Base-by-base conservation (phyloP, 1,284 basidiomycete genomes). In the Papiliotrema terrestris region DNA sequence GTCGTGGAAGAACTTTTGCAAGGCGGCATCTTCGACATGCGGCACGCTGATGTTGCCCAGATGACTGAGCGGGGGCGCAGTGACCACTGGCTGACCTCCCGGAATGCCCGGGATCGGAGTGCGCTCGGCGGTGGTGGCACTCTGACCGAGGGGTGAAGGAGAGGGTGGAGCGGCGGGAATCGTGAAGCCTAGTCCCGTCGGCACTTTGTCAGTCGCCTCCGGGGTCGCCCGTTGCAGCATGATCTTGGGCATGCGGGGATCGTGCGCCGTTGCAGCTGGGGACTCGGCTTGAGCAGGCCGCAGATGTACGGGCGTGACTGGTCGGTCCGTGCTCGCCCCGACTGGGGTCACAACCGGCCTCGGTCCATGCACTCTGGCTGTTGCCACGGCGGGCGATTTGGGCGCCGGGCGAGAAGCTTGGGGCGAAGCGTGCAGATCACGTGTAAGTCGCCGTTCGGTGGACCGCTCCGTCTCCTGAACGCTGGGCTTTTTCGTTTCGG, bases 1-100 rank as follows among this genome's bases (percentile, higher is more conserved):
- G 61, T 81, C 80, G 60, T 80, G 76, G 73, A 81, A 80, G 69
- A 81, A 81, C 54, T 75, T 73, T 53, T 80, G 79, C 63, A 81
- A 74, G 20, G 79, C 78, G 1, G 76, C 77, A 59, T 80, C 79
- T 52, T 76, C 72, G 8, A 77, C 76, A 47, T 76, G 71, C 1
- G 78, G 78, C 29, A 68, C 61, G 42, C 59, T 55, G 45, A 71
- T 63, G 36, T 56, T 58, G 13, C 58, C 62, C 26, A 58, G 14
- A 52, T 48, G 54, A 9, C 45, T 41, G 13, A 52, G 54, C 37
- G 25, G 56, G 38, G 35, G 62, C 39, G 36, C 46, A 49, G 17
- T 55, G 8, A 47, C 49, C 26, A 39, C 35, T 22, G 61, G 60
- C 54, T n/a, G 29, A 11, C 29, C 29, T 5, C 29, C 29, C 6